Evolutionary conservation across 2,329 filamentous ascomycete genomes (phyloP).

Genomic region (Pestalotiopsis sp.): DNA sequence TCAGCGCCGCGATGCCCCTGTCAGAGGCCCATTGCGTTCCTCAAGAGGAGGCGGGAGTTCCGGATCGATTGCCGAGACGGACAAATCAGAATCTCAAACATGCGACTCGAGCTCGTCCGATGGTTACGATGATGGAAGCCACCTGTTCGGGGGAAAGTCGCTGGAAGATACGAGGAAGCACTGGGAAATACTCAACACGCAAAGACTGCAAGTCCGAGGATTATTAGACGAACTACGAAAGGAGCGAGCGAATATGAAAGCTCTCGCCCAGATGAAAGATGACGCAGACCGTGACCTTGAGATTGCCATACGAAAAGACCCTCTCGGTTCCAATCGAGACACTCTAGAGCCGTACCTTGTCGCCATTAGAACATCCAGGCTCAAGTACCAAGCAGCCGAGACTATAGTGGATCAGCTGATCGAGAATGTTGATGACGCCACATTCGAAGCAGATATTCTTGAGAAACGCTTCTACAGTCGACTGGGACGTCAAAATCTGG

Average conservation of each 20-base stretch:
- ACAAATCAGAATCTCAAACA: neutral
- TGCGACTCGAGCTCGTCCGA: neutral
- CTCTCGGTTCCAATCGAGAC: neutral
- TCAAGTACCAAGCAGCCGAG: constrained; percentile 26
- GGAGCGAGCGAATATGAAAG: constrained; percentile 22
- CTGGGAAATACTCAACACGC: constrained; percentile 10
- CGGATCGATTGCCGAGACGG: neutral
- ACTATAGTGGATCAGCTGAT: constrained; percentile 29
- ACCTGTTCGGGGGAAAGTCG: neutral
- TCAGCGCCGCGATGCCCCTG: neutral
- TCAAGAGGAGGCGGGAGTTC: neutral
- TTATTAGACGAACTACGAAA: constrained; percentile 18
- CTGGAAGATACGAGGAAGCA: constrained; percentile 6
- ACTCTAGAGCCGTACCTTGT: neutral
- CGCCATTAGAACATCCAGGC: neutral
- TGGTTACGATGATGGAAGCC: neutral
- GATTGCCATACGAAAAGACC: constrained; percentile 18
- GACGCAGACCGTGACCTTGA: constrained; percentile 26
- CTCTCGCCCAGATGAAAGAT: constrained; percentile 25
- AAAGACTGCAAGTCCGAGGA: constrained; percentile 1
- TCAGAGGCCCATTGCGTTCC: neutral
- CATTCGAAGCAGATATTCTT: constrained; percentile 24
- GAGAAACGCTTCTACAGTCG: constrained; percentile 28
- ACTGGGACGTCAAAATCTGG: constrained; percentile 14
- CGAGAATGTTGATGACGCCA: constrained; percentile 27